Conservation (phyloP, 208 protist genomes). For the Spongospora subterranea region DNA sequence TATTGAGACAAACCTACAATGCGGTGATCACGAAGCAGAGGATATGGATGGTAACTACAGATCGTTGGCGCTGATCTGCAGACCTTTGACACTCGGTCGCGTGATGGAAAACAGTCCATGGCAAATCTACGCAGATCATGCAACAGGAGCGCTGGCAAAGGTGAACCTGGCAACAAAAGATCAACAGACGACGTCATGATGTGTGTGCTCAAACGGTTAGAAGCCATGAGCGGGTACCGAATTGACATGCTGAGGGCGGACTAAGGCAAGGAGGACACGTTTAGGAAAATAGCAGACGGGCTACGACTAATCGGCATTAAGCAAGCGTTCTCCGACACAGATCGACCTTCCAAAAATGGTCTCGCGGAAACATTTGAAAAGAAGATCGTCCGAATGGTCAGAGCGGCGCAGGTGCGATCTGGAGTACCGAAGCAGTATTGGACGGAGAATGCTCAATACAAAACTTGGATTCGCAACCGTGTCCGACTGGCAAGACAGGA, state of each 20-base stretch:
- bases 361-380: slow-evolving; percentile 1
- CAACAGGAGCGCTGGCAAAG: neutral
- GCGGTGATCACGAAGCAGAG: neutral
- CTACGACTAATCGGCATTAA: neutral
- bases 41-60: neutral
- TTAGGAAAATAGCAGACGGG: neutral
- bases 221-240: neutral
- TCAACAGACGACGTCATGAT: neutral
- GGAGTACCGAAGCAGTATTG: no score
- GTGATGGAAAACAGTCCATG: slow-evolving; percentile 42
- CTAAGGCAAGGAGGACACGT: neutral
- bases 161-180: slow-evolving; percentile 12
- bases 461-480: no score
- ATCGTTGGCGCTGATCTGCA: slow-evolving; percentile 50
- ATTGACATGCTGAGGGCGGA: neutral
- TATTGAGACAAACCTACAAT: slow-evolving; percentile 22
- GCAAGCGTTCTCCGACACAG: slow-evolving; percentile 17
- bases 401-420: neutral
- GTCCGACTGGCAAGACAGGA: neutral
- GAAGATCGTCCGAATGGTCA: slow-evolving; percentile 22
- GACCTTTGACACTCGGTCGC: neutral
- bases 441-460: no score
- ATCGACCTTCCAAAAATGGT: neutral
- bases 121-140: neutral
- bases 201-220: neutral